These are phyloP conservation scores for Penstemon davidsonii DNA, from an alignment of 257 asterid genomes.

Conservation along the genomic window DNA sequence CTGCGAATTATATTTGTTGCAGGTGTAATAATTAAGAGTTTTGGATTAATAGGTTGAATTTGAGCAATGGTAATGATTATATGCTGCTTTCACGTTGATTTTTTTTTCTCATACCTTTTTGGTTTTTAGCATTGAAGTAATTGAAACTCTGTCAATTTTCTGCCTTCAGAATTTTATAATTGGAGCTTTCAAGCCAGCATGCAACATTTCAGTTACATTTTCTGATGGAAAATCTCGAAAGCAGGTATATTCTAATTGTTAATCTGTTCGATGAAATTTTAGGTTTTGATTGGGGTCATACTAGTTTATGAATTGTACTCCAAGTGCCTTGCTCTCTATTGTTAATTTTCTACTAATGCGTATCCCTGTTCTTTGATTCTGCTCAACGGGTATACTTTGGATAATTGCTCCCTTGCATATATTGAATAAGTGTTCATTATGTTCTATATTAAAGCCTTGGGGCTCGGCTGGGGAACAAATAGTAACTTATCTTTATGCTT, in stretches of 20 bases:
- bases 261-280: neutral
- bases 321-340: slow-evolving; percentile 12
- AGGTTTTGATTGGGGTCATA: no score
- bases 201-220: slow-evolving; percentile 69
- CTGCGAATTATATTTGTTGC: slow-evolving; percentile 20
- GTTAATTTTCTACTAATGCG: neutral
- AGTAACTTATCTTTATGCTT: neutral
- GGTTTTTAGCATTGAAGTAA: neutral
- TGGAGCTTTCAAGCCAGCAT: slow-evolving; percentile 94
- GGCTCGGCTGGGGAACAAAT: neutral
- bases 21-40: no score
- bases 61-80: slow-evolving; percentile 41
- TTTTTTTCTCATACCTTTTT: neutral
- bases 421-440: neutral
- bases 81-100: neutral
- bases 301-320: neutral
- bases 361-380: slow-evolving; percentile 11
- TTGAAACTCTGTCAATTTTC: neutral
- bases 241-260: slow-evolving; percentile 49
- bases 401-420: slow-evolving; percentile 2
- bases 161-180: slow-evolving; percentile 70
- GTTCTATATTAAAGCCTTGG: neutral
- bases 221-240: slow-evolving; percentile 81
- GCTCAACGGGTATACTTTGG: slow-evolving; percentile 11
- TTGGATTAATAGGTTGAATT: neutral